Percentiles rank a stretch among this genome's conserved stretches.
Conservation (phyloP, 2,329 filamentous ascomycete genomes). For the Cladophialophora exuberans region DNA sequence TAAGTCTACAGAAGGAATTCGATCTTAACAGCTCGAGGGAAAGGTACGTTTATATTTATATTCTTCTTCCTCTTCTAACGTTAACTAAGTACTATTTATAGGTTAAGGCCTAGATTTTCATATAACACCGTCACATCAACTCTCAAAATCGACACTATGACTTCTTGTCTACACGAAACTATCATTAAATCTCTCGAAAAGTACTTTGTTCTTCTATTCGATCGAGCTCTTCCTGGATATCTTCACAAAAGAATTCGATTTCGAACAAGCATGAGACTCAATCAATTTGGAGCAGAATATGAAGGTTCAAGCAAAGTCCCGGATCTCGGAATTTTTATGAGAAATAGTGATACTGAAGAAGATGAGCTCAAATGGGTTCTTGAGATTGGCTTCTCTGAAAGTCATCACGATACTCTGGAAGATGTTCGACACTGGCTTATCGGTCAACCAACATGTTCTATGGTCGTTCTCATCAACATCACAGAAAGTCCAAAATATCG, state of each 20-base stretch:
- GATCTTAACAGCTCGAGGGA: not conserved
- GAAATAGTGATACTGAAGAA: not conserved
- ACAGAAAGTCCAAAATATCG: not conserved
- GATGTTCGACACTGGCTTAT: conserved; percentile 3
- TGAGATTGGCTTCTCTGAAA: conserved; percentile 11
- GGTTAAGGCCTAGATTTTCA: conserved; percentile 10
- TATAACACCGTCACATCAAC: conserved; percentile 1
- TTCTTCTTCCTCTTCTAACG: not conserved
- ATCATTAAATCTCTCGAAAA: not conserved
- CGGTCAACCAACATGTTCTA: conserved; percentile 1
- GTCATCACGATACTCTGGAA: not conserved
- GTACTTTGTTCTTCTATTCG: not conserved
- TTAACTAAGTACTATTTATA: conserved; percentile 1
- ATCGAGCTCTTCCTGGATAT: not conserved
- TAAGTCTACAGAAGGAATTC: not conserved
- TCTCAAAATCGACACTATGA: not conserved
- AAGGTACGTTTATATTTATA: not conserved
- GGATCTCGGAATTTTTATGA: conserved; percentile 9
- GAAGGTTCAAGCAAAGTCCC: not conserved
- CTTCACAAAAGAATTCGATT: not conserved
- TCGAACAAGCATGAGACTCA: not conserved
- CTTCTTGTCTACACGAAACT: not conserved
- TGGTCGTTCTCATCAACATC: conserved; percentile 3
- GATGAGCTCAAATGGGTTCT: conserved; percentile 5
- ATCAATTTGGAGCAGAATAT: not conserved